Evolutionary conservation across 2,329 filamentous ascomycete species (phyloP).

Genomic region (Tolypocladium sp.): DNA sequence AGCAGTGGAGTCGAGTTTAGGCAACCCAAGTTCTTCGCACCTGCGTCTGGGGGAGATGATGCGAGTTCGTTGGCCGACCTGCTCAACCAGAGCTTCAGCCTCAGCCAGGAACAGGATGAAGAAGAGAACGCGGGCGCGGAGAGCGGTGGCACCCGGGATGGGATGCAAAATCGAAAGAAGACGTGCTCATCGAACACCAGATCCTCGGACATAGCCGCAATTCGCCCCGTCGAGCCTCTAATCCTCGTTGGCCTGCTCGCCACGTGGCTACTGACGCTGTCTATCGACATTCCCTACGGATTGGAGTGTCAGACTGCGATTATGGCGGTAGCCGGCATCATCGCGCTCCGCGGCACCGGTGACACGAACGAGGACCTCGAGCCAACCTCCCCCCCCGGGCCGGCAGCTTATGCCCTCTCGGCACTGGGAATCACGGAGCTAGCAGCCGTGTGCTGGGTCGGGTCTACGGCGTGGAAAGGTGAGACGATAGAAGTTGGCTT

Average conservation of each 20-base stretch:
- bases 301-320: slow-evolving; percentile 17
- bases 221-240: slow-evolving; percentile 7
- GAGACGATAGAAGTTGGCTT: slow-evolving; percentile 9
- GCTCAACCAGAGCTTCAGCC: slow-evolving; percentile 32
- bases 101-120: slow-evolving; percentile 22
- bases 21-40: slow-evolving; percentile 52
- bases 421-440: slow-evolving; percentile 21
- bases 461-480: slow-evolving; percentile 18
- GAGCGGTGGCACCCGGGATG: not conserved
- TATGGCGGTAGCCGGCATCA: slow-evolving; percentile 16
- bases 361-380: slow-evolving; percentile 11
- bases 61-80: slow-evolving; percentile 34
- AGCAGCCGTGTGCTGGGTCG: slow-evolving; percentile 23
- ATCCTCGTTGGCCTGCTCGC: slow-evolving; percentile 12
- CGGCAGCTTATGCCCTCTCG: slow-evolving; percentile 13
- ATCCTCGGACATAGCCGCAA: not conserved
- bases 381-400: slow-evolving; percentile 7
- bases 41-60: slow-evolving; percentile 33
- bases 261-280: slow-evolving; percentile 15
- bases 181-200: not conserved
- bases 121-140: slow-evolving; percentile 2
- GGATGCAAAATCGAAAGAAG: not conserved
- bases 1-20: slow-evolving; percentile 36
- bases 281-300: slow-evolving; percentile 11
- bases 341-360: slow-evolving; percentile 20